Evolutionary conservation across 2,329 filamentous ascomycete species (phyloP).

Genomic region (Chaetomium globosum): DNA sequence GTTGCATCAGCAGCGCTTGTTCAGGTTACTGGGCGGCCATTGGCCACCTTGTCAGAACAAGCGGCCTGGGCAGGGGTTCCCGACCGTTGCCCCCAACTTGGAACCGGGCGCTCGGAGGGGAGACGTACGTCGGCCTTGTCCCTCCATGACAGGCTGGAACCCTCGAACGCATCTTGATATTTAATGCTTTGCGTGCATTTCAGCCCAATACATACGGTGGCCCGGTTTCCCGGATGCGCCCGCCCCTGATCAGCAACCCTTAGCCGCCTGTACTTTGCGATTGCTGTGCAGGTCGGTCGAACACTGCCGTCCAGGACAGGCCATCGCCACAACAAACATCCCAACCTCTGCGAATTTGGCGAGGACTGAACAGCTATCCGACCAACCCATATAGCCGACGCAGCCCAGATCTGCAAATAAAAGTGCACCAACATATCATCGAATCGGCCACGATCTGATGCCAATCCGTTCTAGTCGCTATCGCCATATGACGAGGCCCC

Average conservation of each 20-base stretch:
- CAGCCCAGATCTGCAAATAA: neutral
- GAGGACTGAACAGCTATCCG: neutral
- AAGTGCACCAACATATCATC: constrained; percentile 3
- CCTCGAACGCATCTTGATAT: constrained; percentile 5
- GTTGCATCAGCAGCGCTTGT: constrained; percentile 22
- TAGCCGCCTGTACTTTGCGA: constrained; percentile 19
- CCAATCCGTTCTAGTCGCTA: constrained; percentile 29
- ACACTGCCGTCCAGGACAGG: neutral
- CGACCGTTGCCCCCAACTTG: constrained; percentile 17
- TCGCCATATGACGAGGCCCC: constrained; percentile 39
- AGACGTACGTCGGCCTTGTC: constrained; percentile 18
- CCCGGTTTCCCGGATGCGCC: constrained; percentile 15
- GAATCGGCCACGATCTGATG: constrained; percentile 26
- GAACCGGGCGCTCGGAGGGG: constrained; percentile 7
- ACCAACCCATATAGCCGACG: neutral
- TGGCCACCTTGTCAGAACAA: constrained; percentile 27
- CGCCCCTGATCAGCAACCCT: constrained; percentile 4
- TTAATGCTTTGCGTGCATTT: constrained; percentile 16
- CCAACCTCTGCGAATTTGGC: neutral
- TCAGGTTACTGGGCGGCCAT: constrained; percentile 23
- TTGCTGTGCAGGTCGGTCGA: constrained; percentile 21
- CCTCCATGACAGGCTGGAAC: neutral
- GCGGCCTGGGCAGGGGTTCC: constrained; percentile 16
- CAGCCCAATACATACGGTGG: constrained; percentile 16
- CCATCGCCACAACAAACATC: constrained; percentile 5